Evolutionary conservation across 352 stramenopile species (phyloP), one percentile per base, ranked within the genome.

Genomic region (Ophiocytium majus): DNA sequence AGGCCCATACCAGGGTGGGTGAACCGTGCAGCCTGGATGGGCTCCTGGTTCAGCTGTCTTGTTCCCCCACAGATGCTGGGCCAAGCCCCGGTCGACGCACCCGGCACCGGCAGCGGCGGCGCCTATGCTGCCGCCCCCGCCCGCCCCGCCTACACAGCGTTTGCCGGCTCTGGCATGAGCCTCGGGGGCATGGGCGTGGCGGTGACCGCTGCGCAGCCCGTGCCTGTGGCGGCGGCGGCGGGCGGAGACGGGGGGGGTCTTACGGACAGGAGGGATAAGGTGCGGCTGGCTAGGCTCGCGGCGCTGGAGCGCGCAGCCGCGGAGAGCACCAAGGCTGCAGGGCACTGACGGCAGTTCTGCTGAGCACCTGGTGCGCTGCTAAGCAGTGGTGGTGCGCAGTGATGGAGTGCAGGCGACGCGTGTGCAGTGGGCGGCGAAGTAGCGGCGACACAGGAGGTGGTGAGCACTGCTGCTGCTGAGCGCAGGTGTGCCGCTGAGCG

Each of bases 31-130:
- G 75, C 75, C 5, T 81, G 50, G 34, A 81, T 83, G 95, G 85
- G 85, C 10, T 86, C 80, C 50, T 88, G 81, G 81, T 86, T 88
- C 49, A 83, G 81, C 23, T 88, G 85, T 35, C 66, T 88, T 34
- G 79, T 88, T 35, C 85, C 85, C 19, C 81, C 37, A 31, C 14
- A 84, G 17, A 86, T 88, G 80, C 85, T 88, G 31, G 81, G 81
- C 74, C 75, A 88, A 35, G 80, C 85, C 0, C 85, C 85, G 17
- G 81, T 88, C 43, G 43, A 57, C 43, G 5, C 14, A 57, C 14
- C 43, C 43, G 43, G 43, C 5, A 14, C 14, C 43, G 5, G 32
- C n/a, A 36, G n/a, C 14, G n/a, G 50, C n/a, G 50, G 50, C 14
- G 50, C 50, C 14, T 66, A 23, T 14, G n/a, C 50, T 66, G 14